Conservation (phyloP, 2,329 filamentous ascomycete species). For the Apiospora aurea region DNA sequence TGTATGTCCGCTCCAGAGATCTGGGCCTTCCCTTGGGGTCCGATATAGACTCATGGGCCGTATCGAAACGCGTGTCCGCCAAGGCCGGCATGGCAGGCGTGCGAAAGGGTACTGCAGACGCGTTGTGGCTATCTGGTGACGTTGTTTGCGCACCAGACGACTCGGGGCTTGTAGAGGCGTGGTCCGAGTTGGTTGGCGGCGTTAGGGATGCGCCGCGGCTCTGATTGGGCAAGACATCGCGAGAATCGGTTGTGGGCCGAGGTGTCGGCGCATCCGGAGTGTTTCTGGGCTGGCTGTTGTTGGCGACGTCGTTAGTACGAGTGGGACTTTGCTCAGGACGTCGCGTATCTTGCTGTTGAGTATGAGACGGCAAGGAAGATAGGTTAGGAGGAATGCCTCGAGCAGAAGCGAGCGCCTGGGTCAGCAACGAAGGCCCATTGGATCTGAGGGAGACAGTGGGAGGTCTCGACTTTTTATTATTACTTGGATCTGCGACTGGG, state of each 20-base stretch:
- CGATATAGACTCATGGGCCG: constrained; percentile 7
- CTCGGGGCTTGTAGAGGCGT: constrained; percentile 32
- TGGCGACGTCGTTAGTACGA: constrained; percentile 32
- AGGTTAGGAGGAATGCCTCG: constrained; percentile 54
- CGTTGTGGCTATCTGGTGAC: constrained; percentile 33
- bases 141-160: constrained; percentile 30
- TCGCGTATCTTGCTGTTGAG: constrained; percentile 35
- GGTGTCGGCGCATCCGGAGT: constrained; percentile 32
- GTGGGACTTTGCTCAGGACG: constrained; percentile 35
- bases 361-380: constrained; percentile 31
- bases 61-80: constrained; percentile 22
- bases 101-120: constrained; percentile 31
- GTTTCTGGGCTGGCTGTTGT: constrained; percentile 32
- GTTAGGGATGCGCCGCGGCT: constrained; percentile 46
- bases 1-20: constrained; percentile 51
- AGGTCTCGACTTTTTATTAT: constrained; percentile 56
- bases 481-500: constrained; percentile 43
- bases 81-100: constrained; percentile 41
- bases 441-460: constrained; percentile 51
- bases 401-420: constrained; percentile 65
- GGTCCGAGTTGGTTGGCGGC: constrained; percentile 42
- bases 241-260: constrained; percentile 34
- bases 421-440: constrained; percentile 62
- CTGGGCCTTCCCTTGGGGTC: constrained; percentile 44
- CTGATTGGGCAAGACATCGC: constrained; percentile 46